Base-by-base conservation (phyloP, 2,329 filamentous ascomycete genomes). In the Penicillium sp. region DNA sequence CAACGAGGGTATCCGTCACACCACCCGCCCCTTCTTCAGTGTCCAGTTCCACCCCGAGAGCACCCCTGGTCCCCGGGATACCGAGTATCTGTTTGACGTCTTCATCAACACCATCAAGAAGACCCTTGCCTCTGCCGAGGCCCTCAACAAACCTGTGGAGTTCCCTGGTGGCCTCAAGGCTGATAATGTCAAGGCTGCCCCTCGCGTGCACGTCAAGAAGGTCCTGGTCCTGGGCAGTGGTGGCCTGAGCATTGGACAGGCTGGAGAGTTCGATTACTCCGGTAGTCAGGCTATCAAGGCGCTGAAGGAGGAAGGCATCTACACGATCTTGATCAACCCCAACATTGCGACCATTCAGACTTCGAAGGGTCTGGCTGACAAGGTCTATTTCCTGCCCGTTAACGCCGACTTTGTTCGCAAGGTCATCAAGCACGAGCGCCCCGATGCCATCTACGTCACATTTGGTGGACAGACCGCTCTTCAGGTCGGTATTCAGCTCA, bases 41-140 rank as follows among this genome's bases (percentile, higher is more conserved):
- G 94, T 97, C n/a, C 94, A 99, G 71, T 99, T 99, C 77, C 94
- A 99, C 69, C 94, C 94, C 0, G 94, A 99, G 75, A 96, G 92
- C 78, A 95, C 91, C 1, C 94, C 94, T 2, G 94, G 94, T 51
- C 94, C 94, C 46, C 84, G 90, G 31, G 94, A 99, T 70, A 99
- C 94, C 25, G 94, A 99, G 72, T 96, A 89, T 69, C 81, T 99
- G 24, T 99, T 99, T 60, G 92, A 99, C 72, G 90, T 97, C 57
- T 99, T 99, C 78, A 89, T 99, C 69, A 78, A 87, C 74, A 88
- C 91, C 18, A 89, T 97, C 61, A 78, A 83, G 67, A 81, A 87
- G 63, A 88, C 88, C 52, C 79, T 91, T 43, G 75, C 81, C 49
- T 85, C 91, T 55, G 74, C 82, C 14, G 79, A 82, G 56, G 79